Evolutionary conservation across 2,329 filamentous ascomycete genomes (phyloP).

Genomic region (Xenosphaeropsis pyriputrescens): DNA sequence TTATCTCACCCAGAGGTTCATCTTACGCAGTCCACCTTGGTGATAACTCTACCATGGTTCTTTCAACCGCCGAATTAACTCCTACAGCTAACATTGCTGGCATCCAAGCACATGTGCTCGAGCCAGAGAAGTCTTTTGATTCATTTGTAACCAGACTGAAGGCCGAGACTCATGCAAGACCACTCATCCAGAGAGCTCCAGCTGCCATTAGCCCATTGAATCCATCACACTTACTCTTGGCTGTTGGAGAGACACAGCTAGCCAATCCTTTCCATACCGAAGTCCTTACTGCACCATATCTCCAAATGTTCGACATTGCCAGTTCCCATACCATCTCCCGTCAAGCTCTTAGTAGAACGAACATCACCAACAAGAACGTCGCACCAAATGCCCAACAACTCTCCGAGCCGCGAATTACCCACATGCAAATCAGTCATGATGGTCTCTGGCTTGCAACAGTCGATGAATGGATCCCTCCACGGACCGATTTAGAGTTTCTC

Average conservation of each 20-base stretch:
- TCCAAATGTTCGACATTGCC: constrained; percentile 82
- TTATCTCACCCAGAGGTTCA: constrained; percentile 64
- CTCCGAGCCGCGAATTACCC: constrained; percentile 62
- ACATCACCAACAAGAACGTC: constrained; percentile 67
- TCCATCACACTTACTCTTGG: constrained; percentile 50
- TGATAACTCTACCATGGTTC: constrained; percentile 81
- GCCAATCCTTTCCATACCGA: constrained; percentile 33
- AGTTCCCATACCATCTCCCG: constrained; percentile 65
- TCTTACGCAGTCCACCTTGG: constrained; percentile 76
- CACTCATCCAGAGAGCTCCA: constrained; percentile 28
- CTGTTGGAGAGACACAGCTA: constrained; percentile 47
- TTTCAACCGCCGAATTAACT: constrained; percentile 81
- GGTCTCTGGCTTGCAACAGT: constrained; percentile 84
- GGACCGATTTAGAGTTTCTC: constrained; percentile 48
- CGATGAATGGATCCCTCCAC: constrained; percentile 75
- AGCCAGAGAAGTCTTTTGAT: constrained; percentile 33
- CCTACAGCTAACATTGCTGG: constrained; percentile 75
- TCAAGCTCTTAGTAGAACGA: constrained; percentile 80
- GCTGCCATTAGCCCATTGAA: constrained; percentile 47
- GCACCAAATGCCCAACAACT: constrained; percentile 58
- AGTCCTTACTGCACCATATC: constrained; percentile 40
- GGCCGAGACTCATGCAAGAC: constrained; percentile 11
- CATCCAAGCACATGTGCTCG: constrained; percentile 51
- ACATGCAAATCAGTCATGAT: constrained; percentile 63
- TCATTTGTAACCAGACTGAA: constrained; percentile 33